Conservation (phyloP, 176 grass and related monocot genomes). For the barley (Hordeum vulgare) region DNA sequence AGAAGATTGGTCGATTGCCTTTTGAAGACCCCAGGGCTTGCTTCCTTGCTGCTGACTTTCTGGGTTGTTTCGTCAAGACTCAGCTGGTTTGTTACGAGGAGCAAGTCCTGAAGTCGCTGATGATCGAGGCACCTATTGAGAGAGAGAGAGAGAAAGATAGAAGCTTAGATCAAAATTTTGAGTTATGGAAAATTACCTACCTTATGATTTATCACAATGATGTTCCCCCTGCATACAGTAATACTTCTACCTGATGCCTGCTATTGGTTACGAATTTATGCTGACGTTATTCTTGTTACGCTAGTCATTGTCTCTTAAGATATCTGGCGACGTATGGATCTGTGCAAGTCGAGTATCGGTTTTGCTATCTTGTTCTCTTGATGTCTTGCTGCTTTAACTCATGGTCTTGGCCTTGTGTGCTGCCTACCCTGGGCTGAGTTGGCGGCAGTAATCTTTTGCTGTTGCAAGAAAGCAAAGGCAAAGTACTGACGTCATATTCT, state of each 20-base stretch:
- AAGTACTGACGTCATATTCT: too few species aligned
- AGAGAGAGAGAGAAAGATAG: neutral
- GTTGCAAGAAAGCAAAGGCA: too few species aligned
- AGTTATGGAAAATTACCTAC: slow-evolving; percentile 7
- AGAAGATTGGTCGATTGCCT: slow-evolving; percentile 41
- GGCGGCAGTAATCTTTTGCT: too few species aligned
- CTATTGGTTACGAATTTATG: slow-evolving; percentile 6
- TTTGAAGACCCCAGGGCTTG: slow-evolving; percentile 63
- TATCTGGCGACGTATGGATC: neutral
- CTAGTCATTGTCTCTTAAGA: neutral
- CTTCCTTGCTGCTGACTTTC: slow-evolving; percentile 54
- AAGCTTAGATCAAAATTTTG: slow-evolving; percentile 35
- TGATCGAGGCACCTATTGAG: slow-evolving; percentile 40
- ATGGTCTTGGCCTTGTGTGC: too few species aligned
- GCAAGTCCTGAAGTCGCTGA: slow-evolving; percentile 1
- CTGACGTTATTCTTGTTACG: neutral
- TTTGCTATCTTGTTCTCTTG: too few species aligned
- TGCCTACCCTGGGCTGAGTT: too few species aligned
- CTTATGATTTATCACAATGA: neutral
- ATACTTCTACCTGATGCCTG: neutral
- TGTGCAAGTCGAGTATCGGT: neutral
- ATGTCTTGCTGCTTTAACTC: too few species aligned
- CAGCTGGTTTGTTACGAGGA: slow-evolving; percentile 36
- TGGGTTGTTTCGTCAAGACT: slow-evolving; percentile 34
- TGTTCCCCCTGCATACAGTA: neutral